Base-by-base conservation (phyloP, 768 basidiomycete species). In the Pleurotus pulmonarius region DNA sequence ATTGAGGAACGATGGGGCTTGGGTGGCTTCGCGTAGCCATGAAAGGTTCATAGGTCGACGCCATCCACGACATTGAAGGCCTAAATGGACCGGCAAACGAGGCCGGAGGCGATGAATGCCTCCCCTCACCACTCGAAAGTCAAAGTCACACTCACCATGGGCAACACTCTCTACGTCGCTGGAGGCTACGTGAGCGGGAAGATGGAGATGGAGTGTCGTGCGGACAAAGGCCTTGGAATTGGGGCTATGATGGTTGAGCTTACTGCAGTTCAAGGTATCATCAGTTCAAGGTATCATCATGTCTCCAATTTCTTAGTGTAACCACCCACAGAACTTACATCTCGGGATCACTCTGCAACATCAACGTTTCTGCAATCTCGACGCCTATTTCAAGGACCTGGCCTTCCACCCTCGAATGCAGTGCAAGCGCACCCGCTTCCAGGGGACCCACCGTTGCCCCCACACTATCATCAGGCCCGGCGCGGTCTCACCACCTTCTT, bases 381-480 rank as follows among this genome's bases (percentile, higher is more conserved):
- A 25, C 79, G 88, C 29, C 66, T 90, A 5, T 94, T 92, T 65
- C 91, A 93, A 69, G 91, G 90, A 2, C 88, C 87, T 2, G 85
- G 84, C 15, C 73, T 92, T 5, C 92, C 91, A 0, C 89, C 90
- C 6, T 92, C 91, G 9, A 93, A 93, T 65, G 88, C 92, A 1
- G 90, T 94, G 0, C 77, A 86, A 55, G 76, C 83, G 1, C 78
- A 86, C 65, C 80, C 85, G 2, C 65, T 72, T 4, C 76, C 82
- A 13, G 86, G 80, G 1, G 82, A 85, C 57, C 78, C 82, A 1
- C 77, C 77, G 0, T 69, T 93, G 3, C 90, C 90, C 0, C 73
- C 77, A 0, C 70, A 83, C 51, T 86, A 92, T 65, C 77, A 85
- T 66, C 83, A 83, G 57, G 92, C 90, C 5, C 83, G 86, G n/a